Percentiles rank a stretch among this genome's conserved stretches.
phyloP scores from a whole-genome alignment of 805 yeast genomes.

The Lachancea nothofagi region DNA sequence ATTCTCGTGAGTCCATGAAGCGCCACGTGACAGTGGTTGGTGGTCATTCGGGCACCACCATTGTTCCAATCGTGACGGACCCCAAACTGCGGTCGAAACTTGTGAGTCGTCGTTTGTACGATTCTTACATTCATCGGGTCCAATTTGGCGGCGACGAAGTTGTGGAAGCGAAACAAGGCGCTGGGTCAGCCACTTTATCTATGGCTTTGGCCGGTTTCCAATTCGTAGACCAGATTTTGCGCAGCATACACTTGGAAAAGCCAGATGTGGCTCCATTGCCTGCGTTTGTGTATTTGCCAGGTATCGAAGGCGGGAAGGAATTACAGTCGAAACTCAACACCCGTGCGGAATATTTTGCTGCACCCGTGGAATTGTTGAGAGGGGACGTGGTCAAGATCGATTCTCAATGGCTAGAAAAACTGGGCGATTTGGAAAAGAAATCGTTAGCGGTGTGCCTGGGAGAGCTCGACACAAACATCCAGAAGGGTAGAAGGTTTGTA shows the following conservation, averaged over 20 bases:
- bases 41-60: conserved; percentile 82
- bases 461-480: conserved; percentile 50
- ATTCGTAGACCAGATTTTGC: conserved; percentile 61
- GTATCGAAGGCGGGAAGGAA: conserved; percentile 43
- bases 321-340: conserved; percentile 37
- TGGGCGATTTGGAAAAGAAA: conserved; percentile 45
- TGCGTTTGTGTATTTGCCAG: conserved; percentile 50
- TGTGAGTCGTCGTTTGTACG: conserved; percentile 44
- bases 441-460: conserved; percentile 48
- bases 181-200: conserved; percentile 79
- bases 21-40: conserved; percentile 72
- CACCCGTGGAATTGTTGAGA: conserved; percentile 51
- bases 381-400: conserved; percentile 52
- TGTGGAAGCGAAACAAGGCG: conserved; percentile 78
- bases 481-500: conserved; percentile 52
- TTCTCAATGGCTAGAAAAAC: conserved; percentile 41
- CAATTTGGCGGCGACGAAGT: conserved; percentile 89
- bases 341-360: conserved; percentile 46
- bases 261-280: conserved; percentile 38
- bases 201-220: conserved; percentile 85
- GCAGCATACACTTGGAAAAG: conserved; percentile 25
- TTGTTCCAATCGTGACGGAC: conserved; percentile 65
- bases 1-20: conserved; percentile 37
- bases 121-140: conserved; percentile 65
- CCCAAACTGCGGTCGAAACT: conserved; percentile 39